A percentile compares a stretch with the other conserved stretches of the same genome.
phyloP scores from a whole-genome alignment of 768 basidiomycete genomes.

The Dictyophora rubrovolvata region DNA sequence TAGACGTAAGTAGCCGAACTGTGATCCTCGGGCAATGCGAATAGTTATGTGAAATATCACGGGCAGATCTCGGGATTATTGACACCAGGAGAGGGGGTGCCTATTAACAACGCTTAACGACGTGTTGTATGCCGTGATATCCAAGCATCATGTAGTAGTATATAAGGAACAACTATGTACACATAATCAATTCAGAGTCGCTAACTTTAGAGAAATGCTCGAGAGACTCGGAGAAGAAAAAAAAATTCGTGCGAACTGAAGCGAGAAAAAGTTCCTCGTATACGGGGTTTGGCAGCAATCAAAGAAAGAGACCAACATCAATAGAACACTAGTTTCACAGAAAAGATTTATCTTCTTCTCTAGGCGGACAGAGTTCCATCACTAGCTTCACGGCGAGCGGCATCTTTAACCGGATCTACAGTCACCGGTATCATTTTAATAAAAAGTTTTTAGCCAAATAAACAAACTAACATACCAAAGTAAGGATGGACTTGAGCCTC shows the following conservation, averaged over 20 bases:
- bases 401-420: slow-evolving; percentile 6
- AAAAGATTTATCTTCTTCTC: neutral
- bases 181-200: neutral
- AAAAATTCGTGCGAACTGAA: neutral
- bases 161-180: neutral
- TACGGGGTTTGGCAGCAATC: too few relatives aligned
- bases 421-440: neutral
- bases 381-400: slow-evolving; percentile 2
- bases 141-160: neutral
- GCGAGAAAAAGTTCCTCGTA: neutral
- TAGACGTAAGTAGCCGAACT: neutral
- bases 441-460: neutral
- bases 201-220: neutral
- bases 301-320: too few relatives aligned
- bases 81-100: slow-evolving; percentile 23
- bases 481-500: slow-evolving; percentile 92
- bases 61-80: slow-evolving; percentile 31
- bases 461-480: slow-evolving; percentile 50
- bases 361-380: slow-evolving; percentile 6
- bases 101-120: too few relatives aligned
- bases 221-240: neutral
- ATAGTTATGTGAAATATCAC: slow-evolving; percentile 36
- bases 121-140: neutral
- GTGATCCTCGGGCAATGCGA: slow-evolving; percentile 46
- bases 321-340: too few relatives aligned